Conservation (phyloP, 352 stramenopile genomes). For the Phytophthora hybrid region DNA sequence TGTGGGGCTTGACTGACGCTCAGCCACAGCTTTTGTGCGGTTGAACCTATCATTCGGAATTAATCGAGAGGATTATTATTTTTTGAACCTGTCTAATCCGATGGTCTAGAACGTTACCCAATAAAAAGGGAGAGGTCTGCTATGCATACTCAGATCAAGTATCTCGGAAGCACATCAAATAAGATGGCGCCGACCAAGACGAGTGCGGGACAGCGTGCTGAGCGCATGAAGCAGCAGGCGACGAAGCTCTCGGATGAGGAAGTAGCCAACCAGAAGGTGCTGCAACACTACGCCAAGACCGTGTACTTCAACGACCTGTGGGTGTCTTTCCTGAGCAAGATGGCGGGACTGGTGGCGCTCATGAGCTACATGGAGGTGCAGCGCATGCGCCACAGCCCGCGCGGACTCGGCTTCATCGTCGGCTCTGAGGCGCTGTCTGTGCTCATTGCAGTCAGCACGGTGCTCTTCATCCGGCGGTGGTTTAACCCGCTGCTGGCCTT, state of each 20-base stretch:
- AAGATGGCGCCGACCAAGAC: slow-evolving; percentile 26
- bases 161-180: not conserved
- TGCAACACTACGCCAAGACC: slow-evolving; percentile 86
- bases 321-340: slow-evolving; percentile 85
- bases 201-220: slow-evolving; percentile 26
- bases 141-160: not conserved
- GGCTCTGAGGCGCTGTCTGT: slow-evolving; percentile 73
- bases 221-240: slow-evolving; percentile 33
- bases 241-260: slow-evolving; percentile 40
- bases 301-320: slow-evolving; percentile 89
- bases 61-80: not conserved
- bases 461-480: slow-evolving; percentile 74
- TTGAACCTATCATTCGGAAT: not conserved
- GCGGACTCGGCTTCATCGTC: slow-evolving; percentile 62
- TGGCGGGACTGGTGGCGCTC: slow-evolving; percentile 70
- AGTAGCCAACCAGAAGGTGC: slow-evolving; percentile 67
- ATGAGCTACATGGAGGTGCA: slow-evolving; percentile 74
- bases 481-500: slow-evolving; percentile 73
- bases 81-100: not conserved
- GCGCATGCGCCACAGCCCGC: slow-evolving; percentile 57
- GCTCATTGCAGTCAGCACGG: slow-evolving; percentile 57
- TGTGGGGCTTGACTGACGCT: not conserved
- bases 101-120: not conserved
- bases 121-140: not conserved
- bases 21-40: not conserved